Evolutionary conservation across 768 basidiomycete genomes (phyloP).

Genomic region (Pisolithus microcarpus): DNA sequence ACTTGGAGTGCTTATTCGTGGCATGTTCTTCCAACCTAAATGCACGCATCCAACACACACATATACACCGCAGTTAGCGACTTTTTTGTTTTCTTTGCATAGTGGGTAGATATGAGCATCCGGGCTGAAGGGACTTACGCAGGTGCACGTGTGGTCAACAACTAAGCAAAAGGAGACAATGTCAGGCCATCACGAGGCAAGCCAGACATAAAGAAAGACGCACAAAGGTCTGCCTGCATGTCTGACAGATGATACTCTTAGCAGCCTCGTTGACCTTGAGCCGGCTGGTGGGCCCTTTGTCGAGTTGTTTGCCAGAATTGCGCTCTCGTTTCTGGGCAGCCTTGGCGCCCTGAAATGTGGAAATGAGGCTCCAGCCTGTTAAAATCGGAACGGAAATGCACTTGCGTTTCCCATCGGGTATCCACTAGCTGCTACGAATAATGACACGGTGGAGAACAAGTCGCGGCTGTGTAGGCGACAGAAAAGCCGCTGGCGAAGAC

Average conservation of each 20-base stretch:
- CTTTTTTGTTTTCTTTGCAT: constrained; percentile 6
- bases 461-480: neutral
- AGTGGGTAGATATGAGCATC: neutral
- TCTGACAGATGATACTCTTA: constrained; percentile 68
- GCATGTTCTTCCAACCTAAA: constrained; percentile 73
- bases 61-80: constrained; percentile 11
- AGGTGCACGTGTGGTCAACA: constrained; percentile 41
- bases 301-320: constrained; percentile 41
- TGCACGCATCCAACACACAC: constrained; percentile 12
- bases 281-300: constrained; percentile 67
- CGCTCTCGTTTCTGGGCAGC: constrained; percentile 81
- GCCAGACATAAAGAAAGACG: constrained; percentile 27
- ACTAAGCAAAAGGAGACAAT: constrained; percentile 15
- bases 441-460: constrained; percentile 1
- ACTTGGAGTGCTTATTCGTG: constrained; percentile 71
- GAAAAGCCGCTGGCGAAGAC: no score
- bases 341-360: constrained; percentile 66
- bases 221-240: constrained; percentile 81
- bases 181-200: neutral
- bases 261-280: constrained; percentile 80
- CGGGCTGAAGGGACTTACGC: constrained; percentile 31
- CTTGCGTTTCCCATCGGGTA: constrained; percentile 44
- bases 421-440: neutral
- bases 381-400: neutral
- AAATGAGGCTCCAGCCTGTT: constrained; percentile 2